Evolutionary conservation across 2,329 filamentous ascomycete genomes (phyloP).

Genomic region (Fusarium paranaense): DNA sequence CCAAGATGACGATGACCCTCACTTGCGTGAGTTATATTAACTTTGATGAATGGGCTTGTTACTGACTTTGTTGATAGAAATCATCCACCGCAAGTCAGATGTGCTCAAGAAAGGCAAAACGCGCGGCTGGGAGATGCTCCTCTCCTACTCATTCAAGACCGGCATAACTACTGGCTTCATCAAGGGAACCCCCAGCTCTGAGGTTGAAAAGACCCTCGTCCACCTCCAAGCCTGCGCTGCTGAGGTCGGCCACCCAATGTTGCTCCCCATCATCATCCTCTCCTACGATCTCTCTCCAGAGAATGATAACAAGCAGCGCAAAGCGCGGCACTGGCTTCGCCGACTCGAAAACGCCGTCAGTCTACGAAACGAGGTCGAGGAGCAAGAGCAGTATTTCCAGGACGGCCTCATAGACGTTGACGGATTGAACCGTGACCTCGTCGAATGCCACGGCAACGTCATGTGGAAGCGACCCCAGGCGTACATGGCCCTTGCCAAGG

Average conservation of each 20-base stretch:
- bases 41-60: neutral
- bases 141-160: slow-evolving; percentile 67
- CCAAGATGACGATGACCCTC: slow-evolving; percentile 66
- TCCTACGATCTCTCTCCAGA: slow-evolving; percentile 66
- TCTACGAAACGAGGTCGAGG: slow-evolving; percentile 69
- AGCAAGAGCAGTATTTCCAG: slow-evolving; percentile 66
- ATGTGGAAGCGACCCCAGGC: slow-evolving; percentile 73
- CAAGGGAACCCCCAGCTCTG: slow-evolving; percentile 70
- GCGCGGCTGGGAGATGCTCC: slow-evolving; percentile 73
- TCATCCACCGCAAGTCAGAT: slow-evolving; percentile 74
- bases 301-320: slow-evolving; percentile 71
- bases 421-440: slow-evolving; percentile 69
- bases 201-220: slow-evolving; percentile 61
- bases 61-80: slow-evolving; percentile 54
- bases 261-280: slow-evolving; percentile 69
- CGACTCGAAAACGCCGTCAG: slow-evolving; percentile 71
- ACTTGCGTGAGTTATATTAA: slow-evolving; percentile 61
- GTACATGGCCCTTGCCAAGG: slow-evolving; percentile 64
- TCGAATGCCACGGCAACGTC: slow-evolving; percentile 72
- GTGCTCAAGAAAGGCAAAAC: slow-evolving; percentile 73
- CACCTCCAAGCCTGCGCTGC: slow-evolving; percentile 62
- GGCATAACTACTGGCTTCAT: slow-evolving; percentile 70
- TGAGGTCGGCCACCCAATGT: slow-evolving; percentile 68
- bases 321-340: slow-evolving; percentile 72
- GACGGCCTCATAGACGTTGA: slow-evolving; percentile 67